Base-by-base conservation (phyloP, 2,329 filamentous ascomycete species). In the Cephalotrichum gorgonifer region DNA sequence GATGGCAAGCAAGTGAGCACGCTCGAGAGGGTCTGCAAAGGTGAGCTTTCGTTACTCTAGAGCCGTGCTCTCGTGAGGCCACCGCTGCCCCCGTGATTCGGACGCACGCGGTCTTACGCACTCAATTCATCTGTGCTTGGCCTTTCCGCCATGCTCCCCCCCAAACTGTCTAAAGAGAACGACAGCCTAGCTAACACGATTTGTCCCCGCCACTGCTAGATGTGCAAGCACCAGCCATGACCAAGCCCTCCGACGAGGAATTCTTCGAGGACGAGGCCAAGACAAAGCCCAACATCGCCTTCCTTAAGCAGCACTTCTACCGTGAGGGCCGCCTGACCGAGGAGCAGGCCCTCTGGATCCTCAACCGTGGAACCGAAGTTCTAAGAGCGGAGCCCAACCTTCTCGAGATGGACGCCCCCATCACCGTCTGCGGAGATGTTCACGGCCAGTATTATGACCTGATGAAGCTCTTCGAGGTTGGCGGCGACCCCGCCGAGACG, bases 401-500 rank as follows among this genome's bases (percentile, higher is more conserved):
- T 55, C 77, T 98, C 57, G 93, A 98, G 75, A 98, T 98, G 93
- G 93, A 98, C 67, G 93, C 93, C 38, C 93, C 93, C 53, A 98
- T 98, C 63, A 98, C 93, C 9, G 93, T 98, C 46, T 98, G 93
- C 62, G 93, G 93, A 64, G 93, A 98, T 62, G 90, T 98, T 49
- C 93, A 98, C 68, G 93, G 93, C 57, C 93, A 98, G 71, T 98
- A 97, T 73, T 98, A 95, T 67, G 93, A 98, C 67, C 71, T 98
- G 63, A 98, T 98, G 93, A 98, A 98, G 75, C 78, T 98, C 30
- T 98, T 98, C 62, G 93, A 98, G 69, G 93, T 98, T 47, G 93
- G 93, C 56, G 93, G 93, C 55, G 93, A 98, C 66, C 93, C 93
- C 38, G 81, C 91, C 48, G 93, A 98, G 71, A 98, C 93, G 27